Evolutionary conservation across 2,329 filamentous ascomycete species (phyloP).

Genomic region (Chlorencoelia australis): DNA sequence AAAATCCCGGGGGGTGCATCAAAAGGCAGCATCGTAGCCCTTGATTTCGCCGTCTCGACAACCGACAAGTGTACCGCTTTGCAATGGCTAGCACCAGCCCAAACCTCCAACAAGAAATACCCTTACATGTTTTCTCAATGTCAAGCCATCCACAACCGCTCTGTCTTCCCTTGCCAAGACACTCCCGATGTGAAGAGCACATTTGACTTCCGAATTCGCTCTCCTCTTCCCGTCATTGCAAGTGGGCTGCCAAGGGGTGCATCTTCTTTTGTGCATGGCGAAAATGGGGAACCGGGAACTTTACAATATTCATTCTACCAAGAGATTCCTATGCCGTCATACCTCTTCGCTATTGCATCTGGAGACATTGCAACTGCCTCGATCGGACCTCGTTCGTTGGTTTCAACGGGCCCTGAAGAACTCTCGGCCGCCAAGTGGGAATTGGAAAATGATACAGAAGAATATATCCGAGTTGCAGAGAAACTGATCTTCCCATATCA

Average conservation of each 20-base stretch:
- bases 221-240: slow-evolving; percentile 80
- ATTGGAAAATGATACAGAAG: slow-evolving; percentile 82
- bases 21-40: slow-evolving; percentile 42
- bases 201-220: slow-evolving; percentile 79
- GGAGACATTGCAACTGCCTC: slow-evolving; percentile 78
- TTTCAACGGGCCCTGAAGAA: slow-evolving; percentile 83
- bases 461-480: slow-evolving; percentile 81
- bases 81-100: slow-evolving; percentile 88
- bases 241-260: slow-evolving; percentile 60
- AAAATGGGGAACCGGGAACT: slow-evolving; percentile 41
- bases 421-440: slow-evolving; percentile 80
- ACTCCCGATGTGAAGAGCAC: slow-evolving; percentile 97
- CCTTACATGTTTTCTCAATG: slow-evolving; percentile 98
- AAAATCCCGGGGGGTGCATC: slow-evolving; percentile 43
- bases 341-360: slow-evolving; percentile 84
- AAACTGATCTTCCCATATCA: slow-evolving; percentile 73
- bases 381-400: slow-evolving; percentile 75
- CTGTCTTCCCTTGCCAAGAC: slow-evolving; percentile 93
- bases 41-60: slow-evolving; percentile 65
- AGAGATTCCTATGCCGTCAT: slow-evolving; percentile 83
- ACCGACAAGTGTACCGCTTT: slow-evolving; percentile 84
- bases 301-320: slow-evolving; percentile 79
- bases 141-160: slow-evolving; percentile 90
- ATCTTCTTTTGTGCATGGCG: slow-evolving; percentile 39
- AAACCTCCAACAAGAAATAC: slow-evolving; percentile 91